phyloP scores from a whole-genome alignment of 164 flowering plant genomes.

The Liriodendron chinense region DNA sequence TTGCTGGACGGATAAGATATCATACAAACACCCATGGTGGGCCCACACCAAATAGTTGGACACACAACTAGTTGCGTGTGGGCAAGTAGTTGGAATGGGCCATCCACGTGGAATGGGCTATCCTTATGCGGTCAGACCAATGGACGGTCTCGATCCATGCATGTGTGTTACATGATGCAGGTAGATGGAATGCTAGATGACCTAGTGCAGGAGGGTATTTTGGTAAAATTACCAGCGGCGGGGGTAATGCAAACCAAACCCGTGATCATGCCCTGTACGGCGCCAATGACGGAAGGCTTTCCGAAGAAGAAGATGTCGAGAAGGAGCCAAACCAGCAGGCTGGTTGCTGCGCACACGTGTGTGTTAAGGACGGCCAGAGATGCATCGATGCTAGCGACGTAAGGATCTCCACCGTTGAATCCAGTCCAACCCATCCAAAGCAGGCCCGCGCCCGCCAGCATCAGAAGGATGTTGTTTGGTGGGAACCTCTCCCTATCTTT shows the following conservation, averaged over 20 bases:
- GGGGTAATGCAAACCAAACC: conserved; percentile 37
- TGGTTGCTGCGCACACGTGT: conserved; percentile 30
- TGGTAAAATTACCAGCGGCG: conserved; percentile 23
- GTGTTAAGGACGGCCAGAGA: conserved; percentile 30
- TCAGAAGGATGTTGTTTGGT: conserved; percentile 30
- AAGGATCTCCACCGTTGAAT: conserved; percentile 34
- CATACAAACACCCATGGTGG: too few relatives aligned
- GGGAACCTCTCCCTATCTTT: conserved; percentile 30
- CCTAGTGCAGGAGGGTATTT: too few relatives aligned
- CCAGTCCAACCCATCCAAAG: conserved; percentile 38
- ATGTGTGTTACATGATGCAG: too few relatives aligned
- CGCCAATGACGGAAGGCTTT: conserved; percentile 35
- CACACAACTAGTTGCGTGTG: too few relatives aligned
- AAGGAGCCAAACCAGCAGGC: conserved; percentile 30
- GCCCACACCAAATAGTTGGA: too few relatives aligned
- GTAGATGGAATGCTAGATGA: too few relatives aligned
- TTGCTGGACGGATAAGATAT: too few relatives aligned
- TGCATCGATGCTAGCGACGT: conserved; percentile 23
- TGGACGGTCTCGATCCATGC: too few relatives aligned
- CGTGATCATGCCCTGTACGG: conserved; percentile 37
- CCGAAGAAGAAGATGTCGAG: conserved; percentile 31
- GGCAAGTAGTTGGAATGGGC: too few relatives aligned
- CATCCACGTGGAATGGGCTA: too few relatives aligned
- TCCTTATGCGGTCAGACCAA: too few relatives aligned
- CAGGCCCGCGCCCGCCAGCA: conserved; percentile 30